Conservation (phyloP, 2,329 filamentous ascomycete genomes). For the Xylariomycetidae sp. region DNA sequence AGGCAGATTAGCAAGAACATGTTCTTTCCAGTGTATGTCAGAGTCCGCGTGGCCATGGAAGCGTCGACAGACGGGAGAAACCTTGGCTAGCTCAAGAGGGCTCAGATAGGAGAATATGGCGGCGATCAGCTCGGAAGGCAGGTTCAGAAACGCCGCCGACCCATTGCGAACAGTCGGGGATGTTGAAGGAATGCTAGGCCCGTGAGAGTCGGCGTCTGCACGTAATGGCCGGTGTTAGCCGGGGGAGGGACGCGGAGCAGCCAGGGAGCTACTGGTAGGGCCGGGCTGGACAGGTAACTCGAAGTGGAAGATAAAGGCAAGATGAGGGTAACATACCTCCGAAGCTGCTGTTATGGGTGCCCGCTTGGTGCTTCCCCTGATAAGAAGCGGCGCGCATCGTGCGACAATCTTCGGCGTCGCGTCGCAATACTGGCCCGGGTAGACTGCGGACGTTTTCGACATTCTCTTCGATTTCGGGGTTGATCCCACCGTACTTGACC, state of each 20-base stretch:
- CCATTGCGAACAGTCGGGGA: conserved; percentile 4
- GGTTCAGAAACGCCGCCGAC: conserved; percentile 35
- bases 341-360: no score
- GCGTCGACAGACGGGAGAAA: conserved; percentile 55
- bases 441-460: conserved; percentile 24
- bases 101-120: conserved; percentile 63
- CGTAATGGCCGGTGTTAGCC: neutral
- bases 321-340: no score
- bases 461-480: conserved; percentile 31
- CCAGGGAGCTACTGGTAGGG: no score
- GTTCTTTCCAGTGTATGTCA: conserved; percentile 66
- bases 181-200: neutral
- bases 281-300: no score
- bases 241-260: no score
- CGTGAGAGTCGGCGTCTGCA: neutral
- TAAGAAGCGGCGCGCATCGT: no score
- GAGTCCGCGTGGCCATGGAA: conserved; percentile 54
- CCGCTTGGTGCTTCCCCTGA: no score
- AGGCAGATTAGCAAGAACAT: conserved; percentile 65
- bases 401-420: conserved; percentile 5
- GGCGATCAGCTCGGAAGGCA: conserved; percentile 72
- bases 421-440: conserved; percentile 16
- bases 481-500: conserved; percentile 27
- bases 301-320: no score
- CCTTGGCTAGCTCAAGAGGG: conserved; percentile 54